phyloP scores from a whole-genome alignment of 441 rosid species.

The Cnidoscolus chayamansa region DNA sequence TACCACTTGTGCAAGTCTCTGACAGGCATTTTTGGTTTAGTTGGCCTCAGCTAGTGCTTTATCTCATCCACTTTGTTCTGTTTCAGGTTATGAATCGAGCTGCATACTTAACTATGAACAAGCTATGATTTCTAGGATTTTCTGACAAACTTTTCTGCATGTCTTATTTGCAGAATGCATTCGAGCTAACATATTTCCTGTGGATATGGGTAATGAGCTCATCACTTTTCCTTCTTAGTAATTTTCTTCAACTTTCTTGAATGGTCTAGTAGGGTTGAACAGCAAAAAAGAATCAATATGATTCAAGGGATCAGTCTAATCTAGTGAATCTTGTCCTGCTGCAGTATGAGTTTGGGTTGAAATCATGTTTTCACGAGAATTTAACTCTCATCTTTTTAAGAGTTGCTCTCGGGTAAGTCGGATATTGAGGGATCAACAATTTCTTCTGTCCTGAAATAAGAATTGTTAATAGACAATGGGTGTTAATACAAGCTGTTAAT shows the following conservation, averaged over 20 bases:
- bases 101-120: not conserved
- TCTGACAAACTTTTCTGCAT: slow-evolving; percentile 7
- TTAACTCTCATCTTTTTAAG: slow-evolving; percentile 42
- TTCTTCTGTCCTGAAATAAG: not conserved
- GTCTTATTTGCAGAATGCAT: slow-evolving; percentile 60
- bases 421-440: not conserved
- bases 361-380: slow-evolving; percentile 71
- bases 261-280: too few species aligned
- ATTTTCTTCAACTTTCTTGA: not conserved
- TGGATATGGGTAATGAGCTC: slow-evolving; percentile 74
- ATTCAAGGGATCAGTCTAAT: not conserved
- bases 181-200: slow-evolving; percentile 83
- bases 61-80: slow-evolving; percentile 81
- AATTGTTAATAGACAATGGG: not conserved
- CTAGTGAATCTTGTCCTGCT: slow-evolving; percentile 17
- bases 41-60: slow-evolving; percentile 70
- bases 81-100: slow-evolving; percentile 53
- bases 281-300: too few species aligned
- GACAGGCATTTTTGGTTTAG: slow-evolving; percentile 86
- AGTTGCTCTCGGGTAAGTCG: slow-evolving; percentile 64
- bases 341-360: slow-evolving; percentile 91
- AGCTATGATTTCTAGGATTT: not conserved
- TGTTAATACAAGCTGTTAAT: not conserved
- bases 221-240: not conserved
- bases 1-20: slow-evolving; percentile 88